Base-by-base conservation (phyloP, 2,329 filamentous ascomycete species). In the Thermothelomyces thermophilus region DNA sequence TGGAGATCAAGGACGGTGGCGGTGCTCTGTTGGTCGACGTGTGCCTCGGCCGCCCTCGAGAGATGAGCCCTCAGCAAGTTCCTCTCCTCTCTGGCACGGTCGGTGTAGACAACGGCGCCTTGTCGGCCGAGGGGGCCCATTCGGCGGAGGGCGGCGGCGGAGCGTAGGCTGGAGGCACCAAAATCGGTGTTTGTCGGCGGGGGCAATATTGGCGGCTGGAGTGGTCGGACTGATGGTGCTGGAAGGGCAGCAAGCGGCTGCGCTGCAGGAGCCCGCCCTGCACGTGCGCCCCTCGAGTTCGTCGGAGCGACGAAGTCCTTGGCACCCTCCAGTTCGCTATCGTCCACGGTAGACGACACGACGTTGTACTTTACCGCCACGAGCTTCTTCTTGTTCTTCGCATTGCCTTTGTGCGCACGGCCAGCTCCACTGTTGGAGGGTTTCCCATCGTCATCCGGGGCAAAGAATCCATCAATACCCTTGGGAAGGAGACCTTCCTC, bases 391-490 rank as follows among this genome's bases (percentile, higher is more conserved):
- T 50, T 51, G 42, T n/a, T 42, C 34, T 54, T 56, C 2, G 28
- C 37, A 1, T 48, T 55, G 8, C n/a, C 44, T 20, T 46, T 59
- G 9, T 19, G 30, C 41, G 30, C 9, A 35, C 31, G 28, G 46
- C 49, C 28, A 28, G 48, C 37, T 56, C 62, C 62, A 62, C 34
- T 62, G 68, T 71, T 73, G 24, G 54, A 61, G 6, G 55, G 53
- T 17, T 46, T 61, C 1, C 64, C 64, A 1, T 68, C 65, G 14
- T 73, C 68, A 14, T 80, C 75, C 13, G 37, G 19, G 0, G 75
- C 75, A 19, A 80, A 82, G 63, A 95, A 95, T 0, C 80, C 89
- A 51, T 96, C 89, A n/a, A 96, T 73, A 0, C 90, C 87, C 63
- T 86, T 91, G 1, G 75, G 71, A 1, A 77, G 72, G 47, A 79